Evolutionary conservation across 495 filamentous ascomycete species (phyloP).

Genomic region (Hypoxylon lienhwacheense): DNA sequence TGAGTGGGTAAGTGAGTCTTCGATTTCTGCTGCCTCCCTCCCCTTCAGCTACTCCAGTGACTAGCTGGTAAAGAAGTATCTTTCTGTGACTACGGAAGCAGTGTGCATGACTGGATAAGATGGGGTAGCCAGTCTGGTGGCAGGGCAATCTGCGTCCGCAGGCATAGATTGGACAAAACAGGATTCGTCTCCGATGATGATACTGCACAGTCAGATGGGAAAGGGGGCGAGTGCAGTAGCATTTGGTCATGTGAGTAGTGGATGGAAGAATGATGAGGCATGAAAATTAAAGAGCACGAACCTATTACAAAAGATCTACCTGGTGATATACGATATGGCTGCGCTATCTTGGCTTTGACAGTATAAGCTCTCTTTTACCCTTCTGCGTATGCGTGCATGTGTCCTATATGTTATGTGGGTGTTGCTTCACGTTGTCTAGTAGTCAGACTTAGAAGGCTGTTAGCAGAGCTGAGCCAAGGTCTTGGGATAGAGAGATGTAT

Average conservation of each 20-base stretch:
- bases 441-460: constrained; percentile 8
- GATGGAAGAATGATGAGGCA: constrained; percentile 25
- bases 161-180: constrained; percentile 38
- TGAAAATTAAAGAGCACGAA: constrained; percentile 44
- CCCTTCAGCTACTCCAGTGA: constrained; percentile 1
- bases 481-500: constrained; percentile 25
- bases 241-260: constrained; percentile 41
- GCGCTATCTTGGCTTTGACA: constrained; percentile 10
- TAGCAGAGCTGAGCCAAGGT: constrained; percentile 23
- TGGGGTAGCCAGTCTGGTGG: constrained; percentile 11
- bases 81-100: constrained; percentile 19
- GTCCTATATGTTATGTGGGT: constrained; percentile 17
- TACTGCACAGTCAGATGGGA: constrained; percentile 30
- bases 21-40: constrained; percentile 14
- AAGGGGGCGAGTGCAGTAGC: constrained; percentile 37
- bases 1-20: constrained; percentile 27
- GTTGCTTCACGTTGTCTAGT: constrained; percentile 17
- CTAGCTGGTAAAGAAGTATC: constrained; percentile 3
- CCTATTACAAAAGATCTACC: constrained; percentile 39
- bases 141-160: constrained; percentile 20
- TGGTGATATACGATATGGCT: constrained; percentile 12
- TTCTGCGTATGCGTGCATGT: constrained; percentile 11
- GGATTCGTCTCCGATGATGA: constrained; percentile 35
- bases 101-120: constrained; percentile 11
- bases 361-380: constrained; percentile 14